A percentile compares a stretch with the other conserved stretches of the same genome.
Evolutionary conservation across 306 rosid species (phyloP).

Genomic region (Lupinus albus): DNA sequence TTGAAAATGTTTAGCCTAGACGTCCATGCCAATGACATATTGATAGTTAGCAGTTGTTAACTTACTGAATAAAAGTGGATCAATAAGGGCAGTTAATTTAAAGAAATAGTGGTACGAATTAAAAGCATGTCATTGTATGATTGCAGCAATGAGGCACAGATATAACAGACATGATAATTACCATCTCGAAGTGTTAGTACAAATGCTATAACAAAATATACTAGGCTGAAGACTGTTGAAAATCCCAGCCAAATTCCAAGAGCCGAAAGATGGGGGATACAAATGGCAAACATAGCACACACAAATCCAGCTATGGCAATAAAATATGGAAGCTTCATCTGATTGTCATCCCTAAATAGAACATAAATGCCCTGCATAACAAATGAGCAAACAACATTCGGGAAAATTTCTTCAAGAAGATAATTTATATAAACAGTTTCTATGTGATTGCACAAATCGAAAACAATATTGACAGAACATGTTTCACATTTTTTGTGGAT

Average conservation of each 20-base stretch:
- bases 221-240: conserved; percentile 77
- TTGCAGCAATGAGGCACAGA: background rate
- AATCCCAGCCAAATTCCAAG: conserved; percentile 87
- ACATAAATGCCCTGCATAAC: conserved; percentile 70
- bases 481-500: background rate
- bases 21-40: background rate
- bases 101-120: background rate
- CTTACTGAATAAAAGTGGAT: background rate
- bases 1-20: conserved; percentile 7
- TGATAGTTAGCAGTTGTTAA: background rate
- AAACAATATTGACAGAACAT: background rate
- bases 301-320: conserved; percentile 78
- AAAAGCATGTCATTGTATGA: conserved; percentile 3
- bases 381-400: conserved; percentile 15
- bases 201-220: conserved; percentile 63
- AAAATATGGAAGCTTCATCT: conserved; percentile 80
- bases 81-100: conserved; percentile 1
- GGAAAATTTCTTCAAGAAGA: background rate
- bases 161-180: conserved; percentile 45
- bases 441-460: background rate
- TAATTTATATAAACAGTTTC: conserved; percentile 3
- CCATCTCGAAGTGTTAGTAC: conserved; percentile 74
- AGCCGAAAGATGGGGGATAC: conserved; percentile 94
- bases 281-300: conserved; percentile 81
- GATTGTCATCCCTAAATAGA: conserved; percentile 63